Percentiles rank a stretch among this genome's conserved stretches.
Evolutionary conservation across 83 land plant genomes (phyloP).

Genomic region (Picea mariana): DNA sequence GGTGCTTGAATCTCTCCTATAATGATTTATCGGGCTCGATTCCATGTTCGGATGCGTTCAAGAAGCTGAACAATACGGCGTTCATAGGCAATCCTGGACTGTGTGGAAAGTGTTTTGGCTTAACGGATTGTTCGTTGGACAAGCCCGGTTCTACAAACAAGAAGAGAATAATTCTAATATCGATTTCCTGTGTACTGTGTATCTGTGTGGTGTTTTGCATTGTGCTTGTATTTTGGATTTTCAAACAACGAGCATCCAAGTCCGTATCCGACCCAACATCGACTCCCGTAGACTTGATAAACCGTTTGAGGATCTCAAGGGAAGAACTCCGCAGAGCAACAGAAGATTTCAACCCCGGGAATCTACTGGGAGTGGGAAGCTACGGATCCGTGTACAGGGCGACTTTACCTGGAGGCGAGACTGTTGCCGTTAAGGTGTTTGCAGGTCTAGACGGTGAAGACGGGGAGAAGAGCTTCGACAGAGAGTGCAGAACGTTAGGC

Average conservation of each 20-base stretch:
- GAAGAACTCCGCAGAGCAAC: conserved; percentile 19
- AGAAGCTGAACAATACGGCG: neutral
- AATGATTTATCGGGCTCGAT: conserved; percentile 14
- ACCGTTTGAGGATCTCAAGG: conserved; percentile 29
- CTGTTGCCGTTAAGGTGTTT: conserved; percentile 32
- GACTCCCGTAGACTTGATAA: too few relatives aligned
- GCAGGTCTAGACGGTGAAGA: conserved; percentile 1
- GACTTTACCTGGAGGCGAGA: conserved; percentile 10
- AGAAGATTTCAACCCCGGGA: conserved; percentile 2
- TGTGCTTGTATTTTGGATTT: conserved; percentile 18
- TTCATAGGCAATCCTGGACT: neutral
- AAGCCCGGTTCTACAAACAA: neutral
- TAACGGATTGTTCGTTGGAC: neutral
- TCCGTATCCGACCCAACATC: neutral
- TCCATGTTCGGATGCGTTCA: neutral
- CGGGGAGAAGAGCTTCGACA: conserved; percentile 22
- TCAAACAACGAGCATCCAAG: conserved; percentile 12
- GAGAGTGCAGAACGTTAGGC: conserved; percentile 27
- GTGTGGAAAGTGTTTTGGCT: neutral
- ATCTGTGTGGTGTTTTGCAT: conserved; percentile 25
- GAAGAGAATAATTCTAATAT: conserved; percentile 21
- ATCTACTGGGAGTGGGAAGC: conserved; percentile 27
- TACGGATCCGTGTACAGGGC: conserved; percentile 44
- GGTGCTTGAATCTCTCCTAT: neutral
- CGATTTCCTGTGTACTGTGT: conserved; percentile 30